Conservation (phyloP, 2,329 filamentous ascomycete genomes). For the Fulvia fulva region DNA sequence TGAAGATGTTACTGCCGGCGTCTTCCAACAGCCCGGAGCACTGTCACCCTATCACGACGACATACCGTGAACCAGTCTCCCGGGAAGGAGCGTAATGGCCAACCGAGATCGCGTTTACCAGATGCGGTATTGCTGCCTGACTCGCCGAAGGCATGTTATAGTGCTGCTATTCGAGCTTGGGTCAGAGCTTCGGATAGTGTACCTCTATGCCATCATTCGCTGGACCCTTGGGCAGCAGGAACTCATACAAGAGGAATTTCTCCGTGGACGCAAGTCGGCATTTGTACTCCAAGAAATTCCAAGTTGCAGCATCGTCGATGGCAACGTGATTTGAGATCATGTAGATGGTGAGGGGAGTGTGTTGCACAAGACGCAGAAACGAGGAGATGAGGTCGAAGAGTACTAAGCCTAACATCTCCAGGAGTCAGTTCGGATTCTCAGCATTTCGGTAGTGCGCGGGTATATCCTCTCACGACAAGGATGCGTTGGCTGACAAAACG, state of each 20-base stretch:
- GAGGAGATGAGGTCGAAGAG: not conserved
- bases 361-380: not conserved
- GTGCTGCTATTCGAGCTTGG: not conserved
- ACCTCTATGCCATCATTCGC: slow-evolving; percentile 2
- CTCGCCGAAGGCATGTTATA: too few relatives aligned
- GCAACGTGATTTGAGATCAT: not conserved
- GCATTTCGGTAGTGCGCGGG: too few relatives aligned
- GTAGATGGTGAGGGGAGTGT: not conserved
- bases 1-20: too few relatives aligned
- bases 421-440: too few relatives aligned
- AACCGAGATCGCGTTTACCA: not conserved
- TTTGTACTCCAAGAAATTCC: not conserved
- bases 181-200: slow-evolving; percentile 1
- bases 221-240: not conserved
- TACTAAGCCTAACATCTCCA: too few relatives aligned
- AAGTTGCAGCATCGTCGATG: not conserved
- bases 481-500: too few relatives aligned
- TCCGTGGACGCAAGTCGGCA: not conserved
- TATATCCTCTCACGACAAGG: too few relatives aligned
- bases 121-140: not conserved
- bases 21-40: too few relatives aligned
- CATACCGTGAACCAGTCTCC: not conserved
- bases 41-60: not conserved
- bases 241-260: not conserved
- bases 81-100: not conserved